Conservation (phyloP, 306 rosid genomes). For the Macrotyloma uniflorum region DNA sequence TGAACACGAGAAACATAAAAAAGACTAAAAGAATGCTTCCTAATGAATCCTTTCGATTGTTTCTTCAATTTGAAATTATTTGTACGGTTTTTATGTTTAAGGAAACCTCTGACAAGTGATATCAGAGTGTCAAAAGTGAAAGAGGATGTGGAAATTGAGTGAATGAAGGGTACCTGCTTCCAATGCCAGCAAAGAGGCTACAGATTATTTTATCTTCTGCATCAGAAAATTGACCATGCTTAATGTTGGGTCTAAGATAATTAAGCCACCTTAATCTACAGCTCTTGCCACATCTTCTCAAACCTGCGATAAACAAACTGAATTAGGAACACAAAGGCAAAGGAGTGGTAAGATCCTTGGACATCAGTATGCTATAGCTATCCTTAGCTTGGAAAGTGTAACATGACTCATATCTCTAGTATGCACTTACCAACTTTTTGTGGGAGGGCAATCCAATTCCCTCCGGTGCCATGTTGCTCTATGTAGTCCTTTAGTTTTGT, state of each 20-base stretch:
- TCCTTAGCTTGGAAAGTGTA: background rate
- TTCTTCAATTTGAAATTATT: slow-evolving; percentile 10
- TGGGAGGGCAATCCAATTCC: slow-evolving; percentile 93
- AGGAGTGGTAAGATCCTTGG: background rate
- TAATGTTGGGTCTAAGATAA: slow-evolving; percentile 91
- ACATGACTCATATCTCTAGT: background rate
- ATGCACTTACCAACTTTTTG: slow-evolving; percentile 67
- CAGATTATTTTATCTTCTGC: slow-evolving; percentile 82
- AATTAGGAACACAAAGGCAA: slow-evolving; percentile 10
- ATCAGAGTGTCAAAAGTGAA: background rate
- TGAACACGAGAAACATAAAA: background rate
- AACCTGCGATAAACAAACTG: slow-evolving; percentile 54
- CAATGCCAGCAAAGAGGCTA: slow-evolving; percentile 80
- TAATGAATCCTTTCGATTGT: background rate
- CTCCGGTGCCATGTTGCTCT: slow-evolving; percentile 81
- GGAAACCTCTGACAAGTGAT: background rate
- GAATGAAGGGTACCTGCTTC: slow-evolving; percentile 72
- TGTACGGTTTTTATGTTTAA: background rate
- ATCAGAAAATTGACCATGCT: slow-evolving; percentile 88
- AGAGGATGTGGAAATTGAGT: background rate
- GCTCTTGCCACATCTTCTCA: slow-evolving; percentile 93
- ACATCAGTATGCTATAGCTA: background rate
- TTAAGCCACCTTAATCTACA: slow-evolving; percentile 96
- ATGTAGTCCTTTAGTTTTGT: slow-evolving; percentile 71
- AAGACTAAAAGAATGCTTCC: background rate